Base-by-base conservation (phyloP, 805 yeast species). In the Debaryomyces prosopidis region DNA sequence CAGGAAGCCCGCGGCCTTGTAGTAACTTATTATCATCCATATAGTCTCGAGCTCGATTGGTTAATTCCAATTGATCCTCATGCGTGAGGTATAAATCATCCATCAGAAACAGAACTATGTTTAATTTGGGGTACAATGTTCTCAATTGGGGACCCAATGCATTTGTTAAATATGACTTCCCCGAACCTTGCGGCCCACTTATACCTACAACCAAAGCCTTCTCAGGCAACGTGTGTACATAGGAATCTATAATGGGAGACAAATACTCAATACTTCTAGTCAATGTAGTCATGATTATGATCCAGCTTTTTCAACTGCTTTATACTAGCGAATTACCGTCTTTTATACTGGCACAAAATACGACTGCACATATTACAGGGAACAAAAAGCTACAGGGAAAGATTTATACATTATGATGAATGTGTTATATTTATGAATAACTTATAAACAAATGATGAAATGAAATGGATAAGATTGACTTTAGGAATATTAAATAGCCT, bases 1-100 rank as follows among this genome's bases (percentile, higher is more conserved):
- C 97, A 0, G 98, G 98, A 12, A 88, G 73, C 0, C 98, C 98
- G 19, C 98, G 69, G 2, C 96, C 96, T 47, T 73, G 77, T 14
- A 89, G 57, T 39, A 92, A 66, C 30, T 65, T 60, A 58, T 88
- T 87, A 11, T 65, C 74, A 47, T 69, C 65, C 32, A 27, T 14
- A 9, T 14, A 2, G 11, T 43, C 20, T 9, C 30, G 36, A 2
- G 70, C 65, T 2, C 38, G 16, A 5, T 49, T 32, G 1, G 77
- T 75, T 18, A 90, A 58, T 27, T 49, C 47, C 19, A 46, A 48
- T 58, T 89, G 97, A 15, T 84, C 84, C 6, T 58, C 63, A 58
- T 81, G 82, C 0, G 88, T 81, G 33, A 88, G 68, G 61, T 92
- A 92, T 47, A 89, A 80, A 64, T 94, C 98, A 66, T 92, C 99